phyloP scores from a whole-genome alignment of 2,329 filamentous ascomycete species.

The Amauroascus niger region DNA sequence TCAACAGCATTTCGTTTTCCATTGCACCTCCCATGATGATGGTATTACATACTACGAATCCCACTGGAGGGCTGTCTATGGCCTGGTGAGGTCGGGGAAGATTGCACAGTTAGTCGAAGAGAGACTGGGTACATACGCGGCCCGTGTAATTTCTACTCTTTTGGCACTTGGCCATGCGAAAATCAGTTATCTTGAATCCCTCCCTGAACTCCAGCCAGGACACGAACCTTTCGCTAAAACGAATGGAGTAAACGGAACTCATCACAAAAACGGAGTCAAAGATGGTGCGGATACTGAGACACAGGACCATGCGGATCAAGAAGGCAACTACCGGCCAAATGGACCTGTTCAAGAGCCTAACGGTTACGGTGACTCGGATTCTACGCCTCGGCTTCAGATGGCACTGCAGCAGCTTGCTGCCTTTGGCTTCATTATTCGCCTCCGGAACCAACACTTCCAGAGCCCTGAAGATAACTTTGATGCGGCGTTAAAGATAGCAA shows the following conservation, averaged over 20 bases:
- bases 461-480: constrained; percentile 33
- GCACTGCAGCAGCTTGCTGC: constrained; percentile 33
- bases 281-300: constrained; percentile 22
- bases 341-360: constrained; percentile 15
- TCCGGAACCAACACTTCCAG: constrained; percentile 35
- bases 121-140: constrained; percentile 64
- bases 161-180: constrained; percentile 67
- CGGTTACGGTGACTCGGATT: constrained; percentile 19
- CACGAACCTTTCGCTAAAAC: constrained; percentile 8
- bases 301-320: constrained; percentile 30
- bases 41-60: constrained; percentile 70
- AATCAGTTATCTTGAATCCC: constrained; percentile 37
- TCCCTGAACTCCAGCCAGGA: constrained; percentile 27
- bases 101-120: constrained; percentile 66
- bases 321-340: background rate
- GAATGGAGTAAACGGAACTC: constrained; percentile 19
- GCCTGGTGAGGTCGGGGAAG: constrained; percentile 69
- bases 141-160: constrained; percentile 63
- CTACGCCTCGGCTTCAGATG: constrained; percentile 27
- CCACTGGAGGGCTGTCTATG: constrained; percentile 70
- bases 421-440: constrained; percentile 34
- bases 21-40: constrained; percentile 55
- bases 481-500: constrained; percentile 30
- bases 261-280: constrained; percentile 18
- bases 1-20: constrained; percentile 77